Conservation (phyloP, 306 rosid genomes). For the Begonia loranthoides region DNA sequence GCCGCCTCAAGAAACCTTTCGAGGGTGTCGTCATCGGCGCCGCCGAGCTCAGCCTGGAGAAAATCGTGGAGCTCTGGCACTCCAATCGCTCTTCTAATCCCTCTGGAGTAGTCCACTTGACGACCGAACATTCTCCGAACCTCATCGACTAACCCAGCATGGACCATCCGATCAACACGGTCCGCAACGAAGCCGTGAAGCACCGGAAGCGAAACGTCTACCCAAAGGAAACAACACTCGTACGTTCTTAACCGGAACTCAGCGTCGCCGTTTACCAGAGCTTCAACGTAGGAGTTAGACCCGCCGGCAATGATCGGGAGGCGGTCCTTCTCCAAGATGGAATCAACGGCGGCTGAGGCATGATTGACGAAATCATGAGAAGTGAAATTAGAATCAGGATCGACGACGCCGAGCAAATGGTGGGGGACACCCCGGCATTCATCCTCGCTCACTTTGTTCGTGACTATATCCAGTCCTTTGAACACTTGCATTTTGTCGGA, state of each 20-base stretch:
- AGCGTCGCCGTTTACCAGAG: slow-evolving; percentile 39
- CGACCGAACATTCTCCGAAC: slow-evolving; percentile 29
- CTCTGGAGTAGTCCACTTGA: slow-evolving; percentile 28
- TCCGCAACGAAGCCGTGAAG: slow-evolving; percentile 31
- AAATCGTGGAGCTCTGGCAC: slow-evolving; percentile 56
- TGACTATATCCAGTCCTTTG: slow-evolving; percentile 56
- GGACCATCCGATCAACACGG: slow-evolving; percentile 54
- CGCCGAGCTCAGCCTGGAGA: slow-evolving; percentile 20
- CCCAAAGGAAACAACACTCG: slow-evolving; percentile 61
- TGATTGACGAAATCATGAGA: slow-evolving; percentile 28
- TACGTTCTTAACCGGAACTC: slow-evolving; percentile 28
- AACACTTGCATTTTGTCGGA: slow-evolving; percentile 83
- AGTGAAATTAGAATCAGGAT: slow-evolving; percentile 35
- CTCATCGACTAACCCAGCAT: slow-evolving; percentile 49
- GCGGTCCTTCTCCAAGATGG: slow-evolving; percentile 16
- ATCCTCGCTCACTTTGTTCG: slow-evolving; percentile 58
- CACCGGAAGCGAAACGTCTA: slow-evolving; percentile 36
- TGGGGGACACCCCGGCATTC: slow-evolving; percentile 58
- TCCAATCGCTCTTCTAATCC: slow-evolving; percentile 65
- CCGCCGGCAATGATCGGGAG: slow-evolving; percentile 87
- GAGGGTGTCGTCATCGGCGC: slow-evolving; percentile 10
- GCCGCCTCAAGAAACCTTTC: slow-evolving; percentile 20
- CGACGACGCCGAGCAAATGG: slow-evolving; percentile 50
- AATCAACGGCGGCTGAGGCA: slow-evolving; percentile 27
- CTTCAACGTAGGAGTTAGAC: slow-evolving; percentile 64